phyloP scores from a whole-genome alignment of 306 rosid species.

The Cicer pinnatifidum region DNA sequence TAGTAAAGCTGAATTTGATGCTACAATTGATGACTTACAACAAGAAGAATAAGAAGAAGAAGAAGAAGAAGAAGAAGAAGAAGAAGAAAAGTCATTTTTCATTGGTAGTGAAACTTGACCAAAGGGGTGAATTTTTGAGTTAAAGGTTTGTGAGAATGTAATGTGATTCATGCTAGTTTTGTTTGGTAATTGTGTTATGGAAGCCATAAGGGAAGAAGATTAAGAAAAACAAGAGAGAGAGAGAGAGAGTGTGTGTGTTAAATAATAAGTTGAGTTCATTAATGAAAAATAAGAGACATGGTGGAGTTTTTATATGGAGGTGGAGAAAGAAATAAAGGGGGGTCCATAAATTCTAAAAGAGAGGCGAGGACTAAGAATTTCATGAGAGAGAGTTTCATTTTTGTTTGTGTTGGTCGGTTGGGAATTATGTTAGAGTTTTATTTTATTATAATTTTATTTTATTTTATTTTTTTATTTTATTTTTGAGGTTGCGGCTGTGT shows the following conservation, averaged over 20 bases:
- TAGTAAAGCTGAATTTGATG: constrained; percentile 37
- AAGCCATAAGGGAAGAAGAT: constrained; percentile 46
- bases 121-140: constrained; percentile 52
- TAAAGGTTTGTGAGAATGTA: constrained; percentile 50
- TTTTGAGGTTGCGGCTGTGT: too few relatives aligned
- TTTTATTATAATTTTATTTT: too few relatives aligned
- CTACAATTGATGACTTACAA: constrained; percentile 37
- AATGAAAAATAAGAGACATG: constrained; percentile 24
- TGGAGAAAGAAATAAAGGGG: constrained; percentile 36
- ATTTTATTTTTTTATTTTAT: too few relatives aligned
- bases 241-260: not conserved
- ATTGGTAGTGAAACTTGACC: constrained; percentile 60
- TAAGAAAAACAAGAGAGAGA: constrained; percentile 16
- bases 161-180: constrained; percentile 45
- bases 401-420: constrained; percentile 52
- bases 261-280: constrained; percentile 5
- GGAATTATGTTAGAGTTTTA: constrained; percentile 15
- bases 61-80: not conserved
- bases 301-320: constrained; percentile 42
- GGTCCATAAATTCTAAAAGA: constrained; percentile 35
- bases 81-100: not conserved
- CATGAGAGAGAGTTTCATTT: not conserved
- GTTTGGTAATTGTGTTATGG: constrained; percentile 32
- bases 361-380: constrained; percentile 52
- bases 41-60: constrained; percentile 5